phyloP scores from a whole-genome alignment of 2,329 filamentous ascomycete genomes.

The Calonectria crousiana region DNA sequence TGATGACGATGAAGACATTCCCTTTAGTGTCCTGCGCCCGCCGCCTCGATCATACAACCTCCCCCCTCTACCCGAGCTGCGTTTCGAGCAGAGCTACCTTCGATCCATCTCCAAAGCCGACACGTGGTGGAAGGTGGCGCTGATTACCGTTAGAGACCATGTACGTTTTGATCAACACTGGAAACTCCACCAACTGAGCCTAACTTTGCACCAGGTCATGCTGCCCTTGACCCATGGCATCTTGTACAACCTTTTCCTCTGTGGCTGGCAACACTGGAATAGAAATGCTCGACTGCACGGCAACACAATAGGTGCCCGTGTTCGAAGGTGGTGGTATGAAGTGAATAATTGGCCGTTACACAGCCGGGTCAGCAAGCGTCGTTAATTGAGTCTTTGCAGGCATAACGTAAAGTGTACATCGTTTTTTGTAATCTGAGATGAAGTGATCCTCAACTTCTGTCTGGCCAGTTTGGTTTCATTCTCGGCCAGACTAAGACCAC shows the following conservation, averaged over 20 bases:
- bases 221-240: slow-evolving; percentile 90
- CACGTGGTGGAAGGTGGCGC: slow-evolving; percentile 81
- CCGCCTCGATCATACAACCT: slow-evolving; percentile 60
- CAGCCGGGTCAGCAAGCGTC: slow-evolving; percentile 35
- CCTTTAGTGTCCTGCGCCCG: slow-evolving; percentile 73
- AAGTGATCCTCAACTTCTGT: slow-evolving; percentile 5
- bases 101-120: slow-evolving; percentile 86
- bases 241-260: slow-evolving; percentile 86
- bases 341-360: slow-evolving; percentile 92
- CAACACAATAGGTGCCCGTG: slow-evolving; percentile 78
- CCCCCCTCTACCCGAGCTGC: slow-evolving; percentile 83
- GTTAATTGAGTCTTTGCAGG: not conserved
- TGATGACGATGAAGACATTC: slow-evolving; percentile 72
- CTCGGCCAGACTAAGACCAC: slow-evolving; percentile 5
- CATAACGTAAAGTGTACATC: slow-evolving; percentile 21
- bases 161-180: slow-evolving; percentile 58
- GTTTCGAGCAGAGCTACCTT: slow-evolving; percentile 98
- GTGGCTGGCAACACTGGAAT: slow-evolving; percentile 94
- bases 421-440: slow-evolving; percentile 27
- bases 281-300: slow-evolving; percentile 81
- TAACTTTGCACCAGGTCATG: slow-evolving; percentile 69
- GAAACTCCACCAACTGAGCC: not conserved
- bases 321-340: slow-evolving; percentile 93
- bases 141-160: slow-evolving; percentile 92
- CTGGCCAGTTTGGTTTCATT: slow-evolving; percentile 7